Conservation (phyloP, 179 eudicot genomes). For the Carnegiea gigantea region DNA sequence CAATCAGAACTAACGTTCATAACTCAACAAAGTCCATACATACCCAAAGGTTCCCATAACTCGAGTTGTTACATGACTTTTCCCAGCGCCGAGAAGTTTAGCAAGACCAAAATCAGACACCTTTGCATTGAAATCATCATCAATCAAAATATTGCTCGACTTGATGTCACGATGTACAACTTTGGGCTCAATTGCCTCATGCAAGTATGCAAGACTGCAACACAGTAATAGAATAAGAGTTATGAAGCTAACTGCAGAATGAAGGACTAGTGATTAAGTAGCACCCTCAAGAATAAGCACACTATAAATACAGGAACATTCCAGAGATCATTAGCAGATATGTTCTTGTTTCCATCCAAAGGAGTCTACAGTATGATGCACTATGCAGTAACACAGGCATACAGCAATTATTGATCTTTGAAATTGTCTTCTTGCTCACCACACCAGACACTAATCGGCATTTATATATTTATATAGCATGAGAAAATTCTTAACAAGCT, state of each 20-base stretch:
- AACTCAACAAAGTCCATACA: conserved; percentile 24
- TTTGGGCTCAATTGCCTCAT: conserved; percentile 98
- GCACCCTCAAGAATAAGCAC: background rate
- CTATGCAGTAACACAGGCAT: too few species aligned
- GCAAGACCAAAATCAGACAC: conserved; percentile 98
- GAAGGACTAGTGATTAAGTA: background rate
- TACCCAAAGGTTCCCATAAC: conserved; percentile 99
- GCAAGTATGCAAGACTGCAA: conserved; percentile 91
- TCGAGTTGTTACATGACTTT: conserved; percentile 94
- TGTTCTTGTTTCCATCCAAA: background rate
- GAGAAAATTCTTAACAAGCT: background rate
- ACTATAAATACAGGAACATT: background rate
- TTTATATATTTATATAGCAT: background rate
- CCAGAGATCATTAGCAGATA: background rate
- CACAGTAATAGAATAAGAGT: conserved; percentile 8
- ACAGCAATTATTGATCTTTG: background rate
- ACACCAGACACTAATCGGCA: background rate
- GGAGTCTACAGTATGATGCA: background rate
- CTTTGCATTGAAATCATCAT: conserved; percentile 81
- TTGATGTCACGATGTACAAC: conserved; percentile 98
- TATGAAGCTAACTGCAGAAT: conserved; percentile 11
- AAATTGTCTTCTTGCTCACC: background rate
- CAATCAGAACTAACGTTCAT: background rate
- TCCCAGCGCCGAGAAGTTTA: conserved; percentile 94
- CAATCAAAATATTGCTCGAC: conserved; percentile 93